Evolutionary conservation across 2,329 filamentous ascomycete genomes (phyloP).

Genomic region (Sporothrix sp.): DNA sequence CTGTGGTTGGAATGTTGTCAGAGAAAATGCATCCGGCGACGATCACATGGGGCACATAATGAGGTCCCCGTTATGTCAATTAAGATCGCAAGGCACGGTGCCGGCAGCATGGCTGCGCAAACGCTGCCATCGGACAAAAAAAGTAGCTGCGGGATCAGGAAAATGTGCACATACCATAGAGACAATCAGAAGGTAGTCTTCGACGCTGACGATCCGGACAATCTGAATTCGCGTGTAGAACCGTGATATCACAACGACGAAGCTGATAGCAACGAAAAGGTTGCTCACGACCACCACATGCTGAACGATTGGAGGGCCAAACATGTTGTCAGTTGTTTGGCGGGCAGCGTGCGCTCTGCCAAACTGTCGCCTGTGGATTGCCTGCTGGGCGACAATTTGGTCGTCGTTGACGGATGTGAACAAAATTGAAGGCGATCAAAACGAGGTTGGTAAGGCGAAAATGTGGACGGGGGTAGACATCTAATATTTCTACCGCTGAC

Average conservation of each 20-base stretch:
- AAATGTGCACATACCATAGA: neutral
- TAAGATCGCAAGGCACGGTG: too few species aligned
- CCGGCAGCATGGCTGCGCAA: too few species aligned
- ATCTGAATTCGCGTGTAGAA: neutral
- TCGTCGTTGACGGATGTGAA: neutral
- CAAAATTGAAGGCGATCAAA: neutral
- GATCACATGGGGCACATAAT: too few species aligned
- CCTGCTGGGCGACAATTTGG: neutral
- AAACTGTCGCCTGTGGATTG: neutral
- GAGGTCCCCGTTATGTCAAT: too few species aligned
- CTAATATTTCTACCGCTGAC: neutral
- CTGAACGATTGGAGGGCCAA: neutral
- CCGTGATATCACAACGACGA: neutral
- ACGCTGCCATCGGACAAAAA: too few species aligned
- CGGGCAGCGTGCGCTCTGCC: neutral
- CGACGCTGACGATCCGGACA: neutral
- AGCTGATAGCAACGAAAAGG: neutral
- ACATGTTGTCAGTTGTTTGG: neutral
- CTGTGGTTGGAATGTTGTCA: neutral
- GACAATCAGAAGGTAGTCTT: neutral
- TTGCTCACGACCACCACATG: slow-evolving; percentile 1
- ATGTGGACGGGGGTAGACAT: neutral
- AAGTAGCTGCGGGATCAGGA: neutral
- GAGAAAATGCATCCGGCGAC: neutral
- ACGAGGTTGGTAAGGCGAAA: neutral